Evolutionary conservation across 768 basidiomycete species (phyloP).

Genomic region (Podaxis sp.): DNA sequence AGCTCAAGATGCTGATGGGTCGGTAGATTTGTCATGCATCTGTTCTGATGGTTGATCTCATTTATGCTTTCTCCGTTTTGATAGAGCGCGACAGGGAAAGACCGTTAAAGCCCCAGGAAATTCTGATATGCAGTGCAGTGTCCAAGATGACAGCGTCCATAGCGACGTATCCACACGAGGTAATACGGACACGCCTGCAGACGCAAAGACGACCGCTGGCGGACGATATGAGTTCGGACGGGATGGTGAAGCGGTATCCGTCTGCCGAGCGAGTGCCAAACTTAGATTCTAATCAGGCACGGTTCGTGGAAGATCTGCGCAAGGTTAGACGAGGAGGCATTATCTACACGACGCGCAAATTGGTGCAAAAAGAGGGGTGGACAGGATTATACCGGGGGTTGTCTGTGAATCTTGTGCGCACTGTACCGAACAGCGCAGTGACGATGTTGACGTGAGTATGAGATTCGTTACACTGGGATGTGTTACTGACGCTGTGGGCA

Average conservation of each 20-base stretch:
- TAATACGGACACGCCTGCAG: conserved; percentile 95
- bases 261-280: conserved; percentile 6
- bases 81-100: conserved; percentile 41
- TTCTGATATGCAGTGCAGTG: conserved; percentile 86
- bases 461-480: background rate
- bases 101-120: conserved; percentile 55
- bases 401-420: conserved; percentile 89
- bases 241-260: conserved; percentile 52
- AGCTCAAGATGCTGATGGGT: conserved; percentile 85
- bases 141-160: conserved; percentile 96
- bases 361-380: conserved; percentile 84
- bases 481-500: conserved; percentile 15
- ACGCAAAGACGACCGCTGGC: conserved; percentile 69
- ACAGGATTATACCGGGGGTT: conserved; percentile 88
- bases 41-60: conserved; percentile 2
- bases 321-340: conserved; percentile 47
- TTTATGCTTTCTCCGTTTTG: background rate
- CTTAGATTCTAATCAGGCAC: conserved; percentile 9
- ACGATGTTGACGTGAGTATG: conserved; percentile 86
- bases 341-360: conserved; percentile 64
- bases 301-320: conserved; percentile 10
- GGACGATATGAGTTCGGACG: conserved; percentile 54
- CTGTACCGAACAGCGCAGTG: conserved; percentile 94
- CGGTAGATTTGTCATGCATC: conserved; percentile 29
- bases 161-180: conserved; percentile 97